Evolutionary conservation across 2,329 filamentous ascomycete species (phyloP), one percentile per base, ranked within the genome.

Genomic region (Pyricularia pennisetigena): DNA sequence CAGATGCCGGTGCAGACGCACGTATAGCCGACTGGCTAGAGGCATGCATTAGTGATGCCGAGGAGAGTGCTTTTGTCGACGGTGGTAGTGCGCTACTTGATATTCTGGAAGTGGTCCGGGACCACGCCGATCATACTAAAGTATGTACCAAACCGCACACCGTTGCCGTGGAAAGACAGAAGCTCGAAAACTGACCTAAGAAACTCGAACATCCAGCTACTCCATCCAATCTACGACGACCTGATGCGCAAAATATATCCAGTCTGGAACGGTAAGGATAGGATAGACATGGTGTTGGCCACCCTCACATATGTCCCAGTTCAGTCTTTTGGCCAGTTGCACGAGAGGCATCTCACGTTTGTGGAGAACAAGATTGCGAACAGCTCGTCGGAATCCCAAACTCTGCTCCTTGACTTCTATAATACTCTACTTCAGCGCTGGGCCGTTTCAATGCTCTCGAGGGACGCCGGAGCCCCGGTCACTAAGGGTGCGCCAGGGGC

Each of bases 401-500:
- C 85, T 0, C 80, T 80, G 2, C 79, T 96, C 2, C 82, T 95
- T 2, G 76, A 77, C 1, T 88, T 93, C 70, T 95, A 94, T 76
- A 88, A 85, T 1, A 77, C 78, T 12, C 79, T 96, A 6, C 82
- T 94, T 64, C 84, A 82, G 12, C 84, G 87, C 69, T 90, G 87
- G 87, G 80, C 79, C 7, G 74, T 80, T 10, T 70, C 76, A 3
- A 76, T 88, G 63, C 76, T 80, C 73, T 79, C 14, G 78, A 35
- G 30, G 8, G 16, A 62, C n/a, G 28, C 16, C 54, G 23, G 24
- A 26, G 57, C 23, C 23, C 57, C 54, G 2, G 29, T 65, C 14
- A 49, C 79, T 1, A 63, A 72, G 1, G 74, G 79, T 26, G 78
- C 79, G 4, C 77, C 79, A 20, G 69, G 74, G 6, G 77, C 79